phyloP scores from a whole-genome alignment of 257 asterid genomes.

The Anisodus tanguticus region DNA sequence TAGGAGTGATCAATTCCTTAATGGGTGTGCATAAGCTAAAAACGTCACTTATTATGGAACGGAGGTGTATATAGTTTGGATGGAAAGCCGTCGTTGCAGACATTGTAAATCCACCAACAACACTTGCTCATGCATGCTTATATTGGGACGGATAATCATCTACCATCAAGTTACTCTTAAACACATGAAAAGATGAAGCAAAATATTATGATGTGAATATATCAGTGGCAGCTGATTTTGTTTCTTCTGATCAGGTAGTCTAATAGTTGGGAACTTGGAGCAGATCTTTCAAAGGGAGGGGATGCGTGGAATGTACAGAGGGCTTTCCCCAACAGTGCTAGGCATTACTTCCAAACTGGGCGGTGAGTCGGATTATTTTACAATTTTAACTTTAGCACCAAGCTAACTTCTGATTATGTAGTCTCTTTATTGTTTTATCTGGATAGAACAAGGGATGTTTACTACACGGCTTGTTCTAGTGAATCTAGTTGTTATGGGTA shows the following conservation, averaged over 20 bases:
- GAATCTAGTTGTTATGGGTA: not conserved
- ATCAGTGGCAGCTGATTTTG: slow-evolving; percentile 19
- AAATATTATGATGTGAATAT: slow-evolving; percentile 26
- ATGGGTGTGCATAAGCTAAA: no score
- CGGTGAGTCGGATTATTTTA: slow-evolving; percentile 52
- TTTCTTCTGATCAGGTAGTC: slow-evolving; percentile 65
- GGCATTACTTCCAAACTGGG: slow-evolving; percentile 99
- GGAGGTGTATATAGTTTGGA: not conserved
- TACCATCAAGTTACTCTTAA: not conserved
- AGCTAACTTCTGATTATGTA: slow-evolving; percentile 1
- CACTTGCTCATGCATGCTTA: slow-evolving; percentile 4
- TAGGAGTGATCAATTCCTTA: no score
- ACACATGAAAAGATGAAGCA: not conserved
- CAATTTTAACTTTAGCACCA: not conserved
- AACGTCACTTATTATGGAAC: no score
- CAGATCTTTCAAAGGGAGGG: slow-evolving; percentile 86
- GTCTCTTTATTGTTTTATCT: not conserved
- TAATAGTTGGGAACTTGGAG: slow-evolving; percentile 85
- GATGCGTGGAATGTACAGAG: slow-evolving; percentile 93
- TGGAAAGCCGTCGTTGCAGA: not conserved
- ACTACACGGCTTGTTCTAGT: not conserved
- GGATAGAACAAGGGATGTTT: not conserved
- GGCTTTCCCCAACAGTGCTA: slow-evolving; percentile 92
- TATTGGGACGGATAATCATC: not conserved
- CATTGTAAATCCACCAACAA: not conserved